Base-by-base conservation (phyloP, 2,329 filamentous ascomycete genomes). In the Endocalyx cinctus region DNA sequence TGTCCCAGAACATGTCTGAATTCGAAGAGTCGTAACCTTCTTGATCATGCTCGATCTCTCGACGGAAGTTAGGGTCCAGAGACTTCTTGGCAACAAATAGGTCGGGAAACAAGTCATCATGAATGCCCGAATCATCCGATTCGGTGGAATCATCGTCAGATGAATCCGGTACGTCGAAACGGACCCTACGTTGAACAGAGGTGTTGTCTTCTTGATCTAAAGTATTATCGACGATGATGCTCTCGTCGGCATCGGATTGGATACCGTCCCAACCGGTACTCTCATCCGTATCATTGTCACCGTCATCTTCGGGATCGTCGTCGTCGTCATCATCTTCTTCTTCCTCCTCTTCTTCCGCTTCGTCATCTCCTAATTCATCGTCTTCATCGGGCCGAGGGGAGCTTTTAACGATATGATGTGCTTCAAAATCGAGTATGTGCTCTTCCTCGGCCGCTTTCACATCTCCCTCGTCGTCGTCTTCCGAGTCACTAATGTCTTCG, bases 381-480 rank as follows among this genome's bases (percentile, higher is more conserved):
- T 62, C 51, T 5, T 58, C 51, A 11, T 58, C 55, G 54, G 74
- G 69, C 67, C 71, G 72, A 71, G 72, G 68, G 63, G 71, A 62
- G 50, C 55, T 58, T 48, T 35, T 57, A 49, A 58, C 50, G 45
- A 43, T 49, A 40, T 57, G 55, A 25, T 62, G 55, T 45, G 57
- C 52, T 42, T 58, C 61, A 44, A 69, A 61, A 35, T 60, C 60
- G 37, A 85, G 67, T 42, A 89, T 86, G 47, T 82, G 77, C 58
- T 79, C 72, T 66, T 88, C 85, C 73, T 92, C 86, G 67, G 79
- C 73, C 69, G 80, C 77, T 52, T 84, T 75, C 35, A 90, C 77
- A 69, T 85, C 77, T 45, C 84, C 77, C 58, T 90, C 82, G 57
- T 90, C 85, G 43, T 87, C 82, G 42, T 89, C 75, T 34, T 75